Evolutionary conservation across 805 yeast species (phyloP), one percentile per base, ranked within the genome.

Genomic region (Debaryomyces tyrocola): DNA sequence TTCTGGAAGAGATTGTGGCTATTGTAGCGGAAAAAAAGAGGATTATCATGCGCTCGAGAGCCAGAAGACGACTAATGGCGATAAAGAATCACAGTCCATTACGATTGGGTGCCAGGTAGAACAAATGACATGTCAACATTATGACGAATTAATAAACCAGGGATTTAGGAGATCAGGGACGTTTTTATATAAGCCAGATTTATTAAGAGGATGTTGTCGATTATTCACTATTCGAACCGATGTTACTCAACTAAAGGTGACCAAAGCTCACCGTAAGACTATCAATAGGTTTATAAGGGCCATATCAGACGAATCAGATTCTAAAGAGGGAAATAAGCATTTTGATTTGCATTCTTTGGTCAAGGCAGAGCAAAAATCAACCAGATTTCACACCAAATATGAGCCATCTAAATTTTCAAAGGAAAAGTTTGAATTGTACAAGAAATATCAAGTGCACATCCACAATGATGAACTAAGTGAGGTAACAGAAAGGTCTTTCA

Each of bases 151-250:
- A 52, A 80, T 91, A 55, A 83, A 89, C 54, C 67, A 74, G 53
- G 96, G 96, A 2, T 90, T 79, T 58, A 78, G 96, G 61, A 70
- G 97, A 45, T 85, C 94, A 28, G 97, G 97, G 0, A 61, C 65
- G 2, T 86, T 80, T 52, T 50, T 85, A 6, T 87, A 77, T 45
- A 70, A 77, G 56, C 82, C 87, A 0, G 96, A 91, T 60, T 63
- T 81, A 50, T 58, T 85, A 27, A 64, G 90, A 34, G 80, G 81
- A 36, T 90, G 97, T 60, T 90, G 97, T 56, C 74, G 91, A 17
- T 75, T 83, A 62, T 88, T 81, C 60, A 85, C 96, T 0, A 87
- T 90, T 14, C 63, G 97, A 44, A 83, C 95, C 0, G 70, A 70
- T 18, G 63, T 78, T 14, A 58, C 58, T 0, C 56, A 62, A 20